Conservation (phyloP, 2,329 filamentous ascomycete genomes). For the Neoscytalidium dimidiatum region DNA sequence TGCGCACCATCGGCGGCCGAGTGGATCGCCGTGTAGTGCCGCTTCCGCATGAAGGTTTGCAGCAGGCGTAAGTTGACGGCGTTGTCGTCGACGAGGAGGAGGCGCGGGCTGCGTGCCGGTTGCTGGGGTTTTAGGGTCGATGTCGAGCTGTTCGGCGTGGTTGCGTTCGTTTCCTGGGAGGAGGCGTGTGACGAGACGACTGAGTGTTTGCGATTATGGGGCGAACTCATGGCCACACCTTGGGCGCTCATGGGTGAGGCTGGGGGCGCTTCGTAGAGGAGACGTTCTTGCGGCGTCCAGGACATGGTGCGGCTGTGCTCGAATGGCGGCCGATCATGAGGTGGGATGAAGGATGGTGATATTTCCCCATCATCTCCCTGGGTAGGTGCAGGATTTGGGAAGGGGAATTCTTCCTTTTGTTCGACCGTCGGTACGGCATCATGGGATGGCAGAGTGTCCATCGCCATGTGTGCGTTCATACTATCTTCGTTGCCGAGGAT, state of each 20-base stretch:
- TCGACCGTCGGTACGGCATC: neutral
- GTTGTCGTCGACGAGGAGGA: conserved; percentile 23
- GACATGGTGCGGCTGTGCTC: conserved; percentile 17
- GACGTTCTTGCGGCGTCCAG: conserved; percentile 1
- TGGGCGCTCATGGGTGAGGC: conserved; percentile 6
- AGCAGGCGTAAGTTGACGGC: conserved; percentile 55
- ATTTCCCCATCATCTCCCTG: neutral
- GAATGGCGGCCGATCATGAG: neutral
- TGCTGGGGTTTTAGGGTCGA: neutral
- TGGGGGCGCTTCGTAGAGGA: neutral
- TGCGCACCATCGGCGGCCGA: conserved; percentile 46
- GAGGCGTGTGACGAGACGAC: neutral
- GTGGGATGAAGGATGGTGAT: neutral
- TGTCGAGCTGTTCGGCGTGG: neutral
- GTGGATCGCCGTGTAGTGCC: conserved; percentile 18
- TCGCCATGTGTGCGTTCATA: conserved; percentile 25
- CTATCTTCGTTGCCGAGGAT: conserved; percentile 26
- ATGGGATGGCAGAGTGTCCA: conserved; percentile 16
- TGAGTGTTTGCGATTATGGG: neutral
- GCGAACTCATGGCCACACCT: neutral
- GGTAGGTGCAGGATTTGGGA: neutral
- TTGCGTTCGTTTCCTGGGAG: neutral
- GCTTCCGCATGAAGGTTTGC: conserved; percentile 39
- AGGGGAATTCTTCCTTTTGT: conserved; percentile 22
- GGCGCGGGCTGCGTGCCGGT: neutral